These are phyloP conservation scores for Strobilomyces echinocephalus DNA, from an alignment of 768 basidiomycete genomes.

Conservation along the genomic window DNA sequence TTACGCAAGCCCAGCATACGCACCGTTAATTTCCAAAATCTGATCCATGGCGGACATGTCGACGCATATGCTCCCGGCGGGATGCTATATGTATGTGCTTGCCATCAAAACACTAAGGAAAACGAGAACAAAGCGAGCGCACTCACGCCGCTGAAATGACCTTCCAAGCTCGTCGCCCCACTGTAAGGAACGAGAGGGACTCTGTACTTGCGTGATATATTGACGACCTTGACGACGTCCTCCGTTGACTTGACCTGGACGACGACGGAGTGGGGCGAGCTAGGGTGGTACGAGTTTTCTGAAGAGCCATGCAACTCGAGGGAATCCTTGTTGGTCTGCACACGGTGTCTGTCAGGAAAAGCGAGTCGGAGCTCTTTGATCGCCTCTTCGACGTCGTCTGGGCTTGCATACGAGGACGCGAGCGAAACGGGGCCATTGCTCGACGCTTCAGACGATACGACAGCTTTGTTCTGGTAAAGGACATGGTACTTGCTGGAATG, in stretches of 20 bases:
- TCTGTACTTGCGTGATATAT: constrained; percentile 65
- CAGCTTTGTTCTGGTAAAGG: constrained; percentile 5
- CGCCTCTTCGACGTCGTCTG: constrained; percentile 43
- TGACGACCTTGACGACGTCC: constrained; percentile 78
- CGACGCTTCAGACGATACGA: not conserved
- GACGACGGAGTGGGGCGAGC: constrained; percentile 51
- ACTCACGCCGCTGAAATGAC: constrained; percentile 74
- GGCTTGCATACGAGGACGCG: constrained; percentile 40
- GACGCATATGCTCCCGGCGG: constrained; percentile 61
- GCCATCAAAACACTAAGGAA: constrained; percentile 3
- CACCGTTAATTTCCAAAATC: constrained; percentile 54
- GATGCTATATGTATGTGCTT: constrained; percentile 23
- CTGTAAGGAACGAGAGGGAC: constrained; percentile 79
- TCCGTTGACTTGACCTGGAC: constrained; percentile 64
- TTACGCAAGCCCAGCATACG: constrained; percentile 18
- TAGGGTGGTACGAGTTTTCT: constrained; percentile 63
- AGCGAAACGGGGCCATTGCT: constrained; percentile 1
- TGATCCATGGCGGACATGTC: constrained; percentile 65
- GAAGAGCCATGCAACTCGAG: constrained; percentile 61
- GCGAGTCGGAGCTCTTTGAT: constrained; percentile 47
- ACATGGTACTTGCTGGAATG: not conserved
- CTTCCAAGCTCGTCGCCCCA: constrained; percentile 85
- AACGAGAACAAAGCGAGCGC: not conserved
- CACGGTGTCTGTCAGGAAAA: constrained; percentile 43
- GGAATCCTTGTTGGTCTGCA: constrained; percentile 48